A percentile compares a stretch with the other conserved stretches of the same genome.
phyloP scores from a whole-genome alignment of 176 grass and related monocot genomes.

The Otatea glauca region DNA sequence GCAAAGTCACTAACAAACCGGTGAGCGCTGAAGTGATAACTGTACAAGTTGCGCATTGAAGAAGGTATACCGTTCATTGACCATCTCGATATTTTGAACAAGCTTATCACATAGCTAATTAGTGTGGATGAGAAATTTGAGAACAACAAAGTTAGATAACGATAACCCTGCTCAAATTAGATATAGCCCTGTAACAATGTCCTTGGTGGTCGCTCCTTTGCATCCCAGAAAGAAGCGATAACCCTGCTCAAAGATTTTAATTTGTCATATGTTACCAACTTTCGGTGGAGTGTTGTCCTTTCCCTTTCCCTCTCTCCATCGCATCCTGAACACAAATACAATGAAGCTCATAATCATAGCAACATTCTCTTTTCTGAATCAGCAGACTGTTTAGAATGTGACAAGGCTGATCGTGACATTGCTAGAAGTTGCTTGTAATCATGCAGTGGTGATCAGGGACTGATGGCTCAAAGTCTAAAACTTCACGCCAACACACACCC shows the following conservation, averaged over 20 bases:
- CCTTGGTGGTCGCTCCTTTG: background rate
- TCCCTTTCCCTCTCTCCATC: background rate
- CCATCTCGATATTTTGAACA: no score
- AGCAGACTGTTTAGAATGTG: constrained; percentile 15
- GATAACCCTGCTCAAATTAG: no score
- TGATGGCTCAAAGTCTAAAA: background rate
- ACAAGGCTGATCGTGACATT: constrained; percentile 19
- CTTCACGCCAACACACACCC: background rate
- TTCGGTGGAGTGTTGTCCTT: constrained; percentile 20
- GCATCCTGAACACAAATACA: background rate
- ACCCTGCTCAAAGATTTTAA: background rate
- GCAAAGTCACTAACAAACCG: no score
- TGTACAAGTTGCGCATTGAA: no score
- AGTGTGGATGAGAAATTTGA: no score
- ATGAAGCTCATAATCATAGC: background rate
- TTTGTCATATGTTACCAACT: background rate
- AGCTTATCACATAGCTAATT: no score
- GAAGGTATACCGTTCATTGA: no score
- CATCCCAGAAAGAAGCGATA: background rate
- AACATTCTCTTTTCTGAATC: constrained; percentile 10
- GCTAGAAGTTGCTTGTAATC: constrained; percentile 26
- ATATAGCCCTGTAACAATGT: background rate
- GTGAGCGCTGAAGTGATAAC: no score
- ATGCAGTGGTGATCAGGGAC: constrained; percentile 12
- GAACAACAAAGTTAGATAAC: no score